These are phyloP conservation scores for Solanum neorickii DNA, from an alignment of 257 asterid genomes.

Conservation along the genomic window DNA sequence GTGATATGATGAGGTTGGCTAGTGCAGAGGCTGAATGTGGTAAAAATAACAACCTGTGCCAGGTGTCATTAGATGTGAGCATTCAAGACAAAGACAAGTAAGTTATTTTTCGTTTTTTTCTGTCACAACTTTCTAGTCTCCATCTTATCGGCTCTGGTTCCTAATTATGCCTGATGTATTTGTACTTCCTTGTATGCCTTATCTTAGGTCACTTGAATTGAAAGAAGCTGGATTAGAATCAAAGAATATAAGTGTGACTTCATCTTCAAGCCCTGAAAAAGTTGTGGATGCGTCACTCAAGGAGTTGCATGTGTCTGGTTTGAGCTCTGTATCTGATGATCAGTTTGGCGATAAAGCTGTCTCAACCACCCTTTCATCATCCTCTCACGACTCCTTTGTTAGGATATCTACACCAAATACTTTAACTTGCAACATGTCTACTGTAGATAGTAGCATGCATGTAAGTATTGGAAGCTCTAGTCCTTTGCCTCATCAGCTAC, in stretches of 20 bases:
- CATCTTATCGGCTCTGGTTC: not conserved
- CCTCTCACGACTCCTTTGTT: conserved; percentile 41
- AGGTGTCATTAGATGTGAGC: conserved; percentile 17
- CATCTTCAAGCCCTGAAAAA: conserved; percentile 28
- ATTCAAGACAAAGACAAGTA: conserved; percentile 35
- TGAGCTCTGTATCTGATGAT: conserved; percentile 29
- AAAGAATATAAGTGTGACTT: conserved; percentile 18
- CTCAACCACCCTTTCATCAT: conserved; percentile 37
- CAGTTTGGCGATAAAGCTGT: conserved; percentile 34
- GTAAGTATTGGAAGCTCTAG: conserved; percentile 38
- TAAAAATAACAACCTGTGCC: conserved; percentile 15
- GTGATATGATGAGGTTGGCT: conserved; percentile 2
- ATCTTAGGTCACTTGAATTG: conserved; percentile 30
- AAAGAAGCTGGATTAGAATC: conserved; percentile 24
- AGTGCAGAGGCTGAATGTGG: conserved; percentile 22
- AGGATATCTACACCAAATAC: conserved; percentile 46
- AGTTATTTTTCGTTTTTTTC: conserved; percentile 1
- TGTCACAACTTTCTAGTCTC: not conserved
- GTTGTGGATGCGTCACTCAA: conserved; percentile 13
- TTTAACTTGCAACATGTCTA: conserved; percentile 33
- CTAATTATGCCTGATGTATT: not conserved
- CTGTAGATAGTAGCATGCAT: conserved; percentile 24
- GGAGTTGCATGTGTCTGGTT: conserved; percentile 16
- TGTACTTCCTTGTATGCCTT: not conserved
- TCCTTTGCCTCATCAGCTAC: conserved; percentile 41